A percentile compares a stretch with the other conserved stretches of the same genome.
These are phyloP conservation scores for Orbilia oligospora DNA, from an alignment of 2,329 filamentous ascomycete species.

Conservation along the genomic window DNA sequence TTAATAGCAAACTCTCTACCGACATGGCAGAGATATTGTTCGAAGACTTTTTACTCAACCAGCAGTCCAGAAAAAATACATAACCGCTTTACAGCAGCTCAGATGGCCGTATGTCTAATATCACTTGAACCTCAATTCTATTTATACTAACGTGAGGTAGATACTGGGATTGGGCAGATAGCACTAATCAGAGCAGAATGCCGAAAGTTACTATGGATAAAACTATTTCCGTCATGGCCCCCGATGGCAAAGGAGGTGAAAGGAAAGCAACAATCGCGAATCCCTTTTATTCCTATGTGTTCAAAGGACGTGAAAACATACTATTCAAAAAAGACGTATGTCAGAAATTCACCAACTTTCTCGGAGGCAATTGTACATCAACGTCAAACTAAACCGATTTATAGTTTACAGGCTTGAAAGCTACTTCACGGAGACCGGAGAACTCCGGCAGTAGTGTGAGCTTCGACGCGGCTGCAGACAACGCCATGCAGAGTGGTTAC, in stretches of 20 bases:
- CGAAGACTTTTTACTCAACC: constrained; percentile 51
- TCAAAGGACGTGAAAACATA: constrained; percentile 18
- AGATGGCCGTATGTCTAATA: constrained; percentile 62
- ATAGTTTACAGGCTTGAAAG: constrained; percentile 14
- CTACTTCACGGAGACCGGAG: constrained; percentile 24
- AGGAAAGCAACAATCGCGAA: constrained; percentile 43
- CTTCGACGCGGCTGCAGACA: constrained; percentile 51
- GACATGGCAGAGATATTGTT: constrained; percentile 49
- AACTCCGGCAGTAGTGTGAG: neutral
- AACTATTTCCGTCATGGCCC: constrained; percentile 50
- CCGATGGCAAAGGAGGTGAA: constrained; percentile 33
- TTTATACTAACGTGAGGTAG: constrained; percentile 31
- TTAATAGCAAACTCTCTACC: constrained; percentile 59
- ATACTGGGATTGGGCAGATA: constrained; percentile 63
- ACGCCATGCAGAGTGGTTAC: constrained; percentile 61
- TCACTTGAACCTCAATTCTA: neutral
- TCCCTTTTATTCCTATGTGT: constrained; percentile 31
- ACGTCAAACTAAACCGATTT: neutral
- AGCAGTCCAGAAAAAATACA: constrained; percentile 50
- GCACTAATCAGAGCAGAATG: constrained; percentile 47
- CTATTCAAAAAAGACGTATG: constrained; percentile 37
- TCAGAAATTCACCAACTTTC: constrained; percentile 28
- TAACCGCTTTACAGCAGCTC: constrained; percentile 59
- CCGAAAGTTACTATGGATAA: constrained; percentile 46
- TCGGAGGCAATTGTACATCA: neutral